Base-by-base conservation (phyloP, 345 rosid genomes). In the Eucalyptus camaldulensis region DNA sequence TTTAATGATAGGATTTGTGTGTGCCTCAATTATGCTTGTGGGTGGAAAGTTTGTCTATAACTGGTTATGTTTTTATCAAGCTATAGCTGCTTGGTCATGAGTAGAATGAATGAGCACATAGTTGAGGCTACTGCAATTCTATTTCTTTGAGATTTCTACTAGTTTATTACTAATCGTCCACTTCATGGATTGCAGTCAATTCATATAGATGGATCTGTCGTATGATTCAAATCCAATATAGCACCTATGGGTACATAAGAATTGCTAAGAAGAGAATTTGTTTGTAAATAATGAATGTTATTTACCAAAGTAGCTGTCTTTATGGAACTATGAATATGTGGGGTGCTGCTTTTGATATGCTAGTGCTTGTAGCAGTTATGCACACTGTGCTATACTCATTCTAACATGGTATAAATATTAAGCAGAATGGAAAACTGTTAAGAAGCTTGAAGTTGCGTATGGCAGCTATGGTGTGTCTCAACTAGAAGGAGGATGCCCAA, bases 121-220 rank as follows among this genome's bases (percentile, higher is more conserved):
- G 4, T n/a, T 5, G 67, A 58, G 67, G 67, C 15, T 58, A 7
- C 4, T 58, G 4, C 15, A 58, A 25, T 58, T 58, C 0, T 58
- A 14, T 58, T 58, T 58, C 15, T 58, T 25, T 58, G 67, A 58
- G 67, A 58, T 25, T 58, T 58, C 67, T 25, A 25, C 14, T 0
- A 25, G 4, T 58, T 24, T 58, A 58, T 58, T 10, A 3, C 4
- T 25, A 25, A 58, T 11, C n/a, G 8, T 58, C 67, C 1, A 0
- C 4, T 58, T 58, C n/a, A 25, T 25, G 67, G n/a, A 58, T 3
- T 58, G 12, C 1, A 58, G 1, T 58, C 54, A 51, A 51, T 51
- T 0, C 0, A 16, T 51, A 51, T 51, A 51, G 21, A 3, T 51
- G 54, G 4, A 51, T 51, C 19, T 16, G 22, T 6, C 2, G 4